Percentiles rank a stretch among this genome's conserved stretches.
phyloP scores from a whole-genome alignment of 345 rosid species.

The Eucalyptus camaldulensis region DNA sequence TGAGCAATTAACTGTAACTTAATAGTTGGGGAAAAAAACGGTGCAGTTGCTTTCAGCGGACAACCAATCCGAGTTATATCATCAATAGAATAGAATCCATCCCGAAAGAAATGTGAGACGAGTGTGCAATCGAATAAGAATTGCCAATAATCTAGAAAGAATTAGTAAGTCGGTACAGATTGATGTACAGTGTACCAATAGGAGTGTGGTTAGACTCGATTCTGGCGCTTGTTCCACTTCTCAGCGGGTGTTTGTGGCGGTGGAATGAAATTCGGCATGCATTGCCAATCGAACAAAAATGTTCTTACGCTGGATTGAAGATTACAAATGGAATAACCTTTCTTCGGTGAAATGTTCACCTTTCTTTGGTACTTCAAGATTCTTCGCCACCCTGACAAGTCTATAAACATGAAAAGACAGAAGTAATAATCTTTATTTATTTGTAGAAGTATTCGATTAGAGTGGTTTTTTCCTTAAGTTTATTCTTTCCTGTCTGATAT shows the following conservation, averaged over 20 bases:
- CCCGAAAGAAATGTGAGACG: neutral
- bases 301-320: neutral
- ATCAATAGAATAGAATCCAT: neutral
- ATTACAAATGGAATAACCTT: constrained; percentile 24
- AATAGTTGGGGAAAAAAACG: neutral
- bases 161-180: neutral
- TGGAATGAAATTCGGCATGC: constrained; percentile 26
- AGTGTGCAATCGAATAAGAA: neutral
- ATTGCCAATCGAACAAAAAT: neutral
- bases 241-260: constrained; percentile 7
- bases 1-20: neutral
- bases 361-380: constrained; percentile 28
- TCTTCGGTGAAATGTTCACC: constrained; percentile 17
- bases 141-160: neutral
- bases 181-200: neutral
- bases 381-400: constrained; percentile 19
- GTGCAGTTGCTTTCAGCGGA: neutral
- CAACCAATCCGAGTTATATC: neutral
- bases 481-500: neutral
- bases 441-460: neutral
- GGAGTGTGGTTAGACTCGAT: neutral
- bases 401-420: constrained; percentile 13
- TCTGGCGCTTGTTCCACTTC: constrained; percentile 1
- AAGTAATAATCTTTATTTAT: constrained; percentile 8
- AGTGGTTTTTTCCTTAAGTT: neutral